Evolutionary conservation across 225 moss, liverwort and hornwort species (phyloP), one percentile per base, ranked within the genome.

Genomic region (Polytrichum formosum): DNA sequence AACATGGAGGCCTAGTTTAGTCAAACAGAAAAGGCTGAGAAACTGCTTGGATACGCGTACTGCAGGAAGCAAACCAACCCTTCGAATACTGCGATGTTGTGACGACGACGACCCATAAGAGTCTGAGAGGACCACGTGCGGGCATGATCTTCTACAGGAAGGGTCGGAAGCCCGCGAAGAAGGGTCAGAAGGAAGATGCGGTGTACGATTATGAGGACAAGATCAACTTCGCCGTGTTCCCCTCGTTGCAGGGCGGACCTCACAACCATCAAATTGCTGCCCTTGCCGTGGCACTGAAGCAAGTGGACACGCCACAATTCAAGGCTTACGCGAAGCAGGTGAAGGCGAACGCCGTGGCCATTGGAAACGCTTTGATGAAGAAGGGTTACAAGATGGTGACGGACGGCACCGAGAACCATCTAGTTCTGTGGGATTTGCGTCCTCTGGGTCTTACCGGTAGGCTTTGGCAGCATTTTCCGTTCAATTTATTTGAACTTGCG

Each of bases 231-330:
- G 70, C 92, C 0, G 96, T 97, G 55, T 97, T 97, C 25, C 93
- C 96, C 1, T 90, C 89, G 18, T 75, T 97, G 61, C 93, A 97
- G 72, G 96, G 96, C 13, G 93, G 96, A 20, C 96, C 93, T 29
- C 96, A 97, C 77, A 97, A 97, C 74, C 90, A 96, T 69, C 93
- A 93, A 80, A 96, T 96, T 67, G 91, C 82, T 23, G 96, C 93
- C 22, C 81, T 96, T 18, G 93, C 93, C 0, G 96, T 96, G 21
- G 96, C 93, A 1, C 26, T 96, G 72, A 93, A 96, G 89, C 93
- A 96, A 79, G 96, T 85, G 23, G 85, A 89, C 72, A 93, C 90
- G 27, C 96, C 96, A 2, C 67, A 85, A 53, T 96, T 93, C 71
- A 96, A 92, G 78, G 90, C 87, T 31, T 93, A 96, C 28, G 96